Evolutionary conservation across 257 asterid species (phyloP).

Genomic region (Solanum pennellii): DNA sequence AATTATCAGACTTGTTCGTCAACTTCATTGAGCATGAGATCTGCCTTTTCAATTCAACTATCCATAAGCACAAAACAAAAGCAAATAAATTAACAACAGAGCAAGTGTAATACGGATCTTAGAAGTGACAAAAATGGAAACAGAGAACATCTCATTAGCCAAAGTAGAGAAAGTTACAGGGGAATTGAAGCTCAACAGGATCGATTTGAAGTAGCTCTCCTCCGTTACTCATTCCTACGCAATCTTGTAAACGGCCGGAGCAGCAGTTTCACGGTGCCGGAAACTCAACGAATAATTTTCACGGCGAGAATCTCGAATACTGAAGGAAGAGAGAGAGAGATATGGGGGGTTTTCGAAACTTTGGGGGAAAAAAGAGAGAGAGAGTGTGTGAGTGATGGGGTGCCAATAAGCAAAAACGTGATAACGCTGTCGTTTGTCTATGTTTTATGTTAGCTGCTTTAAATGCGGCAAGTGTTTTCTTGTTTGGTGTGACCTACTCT

Average conservation of each 20-base stretch:
- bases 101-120: not conserved
- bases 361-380: not conserved
- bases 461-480: not conserved
- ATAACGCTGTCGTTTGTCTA: not conserved
- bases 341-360: not conserved
- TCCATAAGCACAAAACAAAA: not conserved
- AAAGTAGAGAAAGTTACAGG: not conserved
- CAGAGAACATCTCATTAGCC: not conserved
- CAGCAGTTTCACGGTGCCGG: constrained; percentile 4
- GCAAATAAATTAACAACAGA: not conserved
- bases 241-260: constrained; percentile 24
- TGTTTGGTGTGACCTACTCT: not conserved
- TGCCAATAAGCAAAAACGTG: not conserved
- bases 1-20: not conserved
- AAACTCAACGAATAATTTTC: not conserved
- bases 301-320: not conserved
- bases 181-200: constrained; percentile 19
- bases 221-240: constrained; percentile 31
- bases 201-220: constrained; percentile 47
- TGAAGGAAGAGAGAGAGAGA: not conserved
- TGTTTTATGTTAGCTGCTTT: not conserved
- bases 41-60: constrained; percentile 6
- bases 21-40: not conserved
- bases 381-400: not conserved
- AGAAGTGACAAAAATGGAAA: not conserved